Conservation (phyloP, 2,329 filamentous ascomycete species). For the Pestalotiopsis sp. region DNA sequence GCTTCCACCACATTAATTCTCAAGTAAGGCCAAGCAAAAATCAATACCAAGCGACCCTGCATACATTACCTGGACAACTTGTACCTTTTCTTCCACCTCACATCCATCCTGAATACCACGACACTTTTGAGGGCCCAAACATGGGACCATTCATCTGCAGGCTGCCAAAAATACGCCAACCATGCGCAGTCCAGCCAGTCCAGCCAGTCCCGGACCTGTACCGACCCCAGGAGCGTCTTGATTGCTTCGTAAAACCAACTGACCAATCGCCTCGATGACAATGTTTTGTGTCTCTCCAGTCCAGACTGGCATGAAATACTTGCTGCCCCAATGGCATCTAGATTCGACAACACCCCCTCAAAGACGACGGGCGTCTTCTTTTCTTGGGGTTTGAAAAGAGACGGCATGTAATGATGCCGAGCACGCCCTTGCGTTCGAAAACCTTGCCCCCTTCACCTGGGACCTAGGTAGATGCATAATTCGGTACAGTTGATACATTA, state of each 20-base stretch:
- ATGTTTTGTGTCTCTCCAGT: neutral
- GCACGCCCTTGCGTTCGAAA: slow-evolving; percentile 6
- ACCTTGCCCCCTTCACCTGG: neutral
- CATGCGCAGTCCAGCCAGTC: slow-evolving; percentile 5
- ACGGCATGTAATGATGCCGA: neutral
- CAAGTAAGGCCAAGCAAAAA: neutral
- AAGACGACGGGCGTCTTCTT: neutral
- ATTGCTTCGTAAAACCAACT: neutral
- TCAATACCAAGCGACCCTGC: too few species aligned
- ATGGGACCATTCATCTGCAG: neutral
- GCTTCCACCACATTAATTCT: neutral
- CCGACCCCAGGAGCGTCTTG: neutral
- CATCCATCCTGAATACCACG: neutral
- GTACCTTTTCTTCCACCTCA: neutral
- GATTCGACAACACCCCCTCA: neutral
- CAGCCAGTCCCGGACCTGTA: neutral
- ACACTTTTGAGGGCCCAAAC: neutral
- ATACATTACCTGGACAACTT: too few species aligned
- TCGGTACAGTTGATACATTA: too few species aligned
- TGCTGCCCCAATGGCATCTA: neutral
- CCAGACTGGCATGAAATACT: neutral
- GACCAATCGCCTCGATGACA: neutral
- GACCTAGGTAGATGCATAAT: too few species aligned
- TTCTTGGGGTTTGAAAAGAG: neutral
- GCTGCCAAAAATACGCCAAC: slow-evolving; percentile 8